These are phyloP conservation scores for Raddia distichophylla DNA, from an alignment of 176 grass and related monocot genomes.

Conservation along the genomic window DNA sequence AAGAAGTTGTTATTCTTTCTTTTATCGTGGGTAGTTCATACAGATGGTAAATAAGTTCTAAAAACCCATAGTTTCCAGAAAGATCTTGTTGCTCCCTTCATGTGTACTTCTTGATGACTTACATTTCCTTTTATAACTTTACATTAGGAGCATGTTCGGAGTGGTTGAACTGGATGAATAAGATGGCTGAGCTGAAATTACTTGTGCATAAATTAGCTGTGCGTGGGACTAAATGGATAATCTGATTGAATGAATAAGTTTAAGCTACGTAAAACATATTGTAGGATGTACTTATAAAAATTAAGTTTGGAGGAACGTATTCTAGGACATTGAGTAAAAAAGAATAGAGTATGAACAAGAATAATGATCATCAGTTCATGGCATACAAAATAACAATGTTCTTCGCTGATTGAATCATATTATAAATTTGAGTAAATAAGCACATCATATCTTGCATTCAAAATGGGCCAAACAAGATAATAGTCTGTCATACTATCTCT, in stretches of 20 bases:
- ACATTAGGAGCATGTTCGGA: too few species aligned
- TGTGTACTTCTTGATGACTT: too few species aligned
- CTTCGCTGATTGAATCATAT: background rate
- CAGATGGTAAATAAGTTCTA: background rate
- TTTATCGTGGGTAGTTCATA: constrained; percentile 2
- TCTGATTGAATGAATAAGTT: too few species aligned
- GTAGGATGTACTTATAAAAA: too few species aligned
- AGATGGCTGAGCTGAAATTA: too few species aligned
- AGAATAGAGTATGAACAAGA: background rate
- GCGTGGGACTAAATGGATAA: too few species aligned
- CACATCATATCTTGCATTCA: constrained; percentile 17
- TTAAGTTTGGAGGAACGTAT: too few species aligned
- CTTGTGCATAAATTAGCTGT: too few species aligned
- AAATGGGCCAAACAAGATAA: background rate
- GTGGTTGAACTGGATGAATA: too few species aligned
- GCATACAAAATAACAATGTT: background rate
- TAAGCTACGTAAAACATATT: too few species aligned
- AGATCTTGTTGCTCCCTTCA: background rate
- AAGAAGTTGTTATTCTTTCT: background rate
- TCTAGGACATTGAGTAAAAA: too few species aligned
- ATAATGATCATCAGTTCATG: constrained; percentile 6
- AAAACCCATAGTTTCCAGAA: constrained; percentile 17
- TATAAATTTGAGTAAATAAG: constrained; percentile 22
- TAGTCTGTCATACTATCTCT: background rate
- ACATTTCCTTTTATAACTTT: too few species aligned